A percentile compares a stretch with the other conserved stretches of the same genome.
These are phyloP conservation scores for Theobroma cacao DNA, from an alignment of 345 rosid genomes.

Conservation along the genomic window DNA sequence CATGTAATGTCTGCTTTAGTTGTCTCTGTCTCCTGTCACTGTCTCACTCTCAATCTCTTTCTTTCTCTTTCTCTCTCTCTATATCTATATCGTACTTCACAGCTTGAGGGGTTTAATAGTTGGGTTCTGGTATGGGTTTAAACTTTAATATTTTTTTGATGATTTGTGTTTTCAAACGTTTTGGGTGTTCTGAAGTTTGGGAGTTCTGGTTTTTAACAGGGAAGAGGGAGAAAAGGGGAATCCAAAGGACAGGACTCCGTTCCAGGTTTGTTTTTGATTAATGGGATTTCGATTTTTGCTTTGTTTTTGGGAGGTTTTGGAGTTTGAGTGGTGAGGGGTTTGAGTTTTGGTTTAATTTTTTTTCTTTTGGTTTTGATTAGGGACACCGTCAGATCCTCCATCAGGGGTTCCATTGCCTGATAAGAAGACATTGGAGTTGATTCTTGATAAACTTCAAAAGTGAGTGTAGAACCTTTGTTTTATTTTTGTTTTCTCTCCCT, in stretches of 20 bases:
- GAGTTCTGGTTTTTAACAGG: slow-evolving; percentile 45
- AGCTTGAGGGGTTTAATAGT: slow-evolving; percentile 7
- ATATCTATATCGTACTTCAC: background rate
- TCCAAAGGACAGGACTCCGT: slow-evolving; percentile 37
- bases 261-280: slow-evolving; percentile 45
- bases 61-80: slow-evolving; percentile 9
- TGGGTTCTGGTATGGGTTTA: background rate
- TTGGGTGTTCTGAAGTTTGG: slow-evolving; percentile 11
- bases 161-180: background rate
- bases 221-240: slow-evolving; percentile 39
- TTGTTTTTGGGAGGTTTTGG: background rate
- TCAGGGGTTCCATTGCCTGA: slow-evolving; percentile 62
- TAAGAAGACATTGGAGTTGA: slow-evolving; percentile 70
- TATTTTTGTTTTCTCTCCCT: background rate
- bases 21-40: slow-evolving; percentile 42
- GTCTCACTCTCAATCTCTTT: slow-evolving; percentile 17
- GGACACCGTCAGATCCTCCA: slow-evolving; percentile 38
- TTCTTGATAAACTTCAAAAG: slow-evolving; percentile 95
- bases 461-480: slow-evolving; percentile 25
- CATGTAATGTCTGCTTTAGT: slow-evolving; percentile 39
- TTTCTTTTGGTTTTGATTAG: slow-evolving; percentile 39
- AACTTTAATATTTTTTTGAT: background rate
- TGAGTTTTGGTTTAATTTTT: slow-evolving; percentile 8
- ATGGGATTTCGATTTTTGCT: background rate
- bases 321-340: background rate